Evolutionary conservation across 2,329 filamentous ascomycete species (phyloP).

Genomic region (Diaporthe sp.): DNA sequence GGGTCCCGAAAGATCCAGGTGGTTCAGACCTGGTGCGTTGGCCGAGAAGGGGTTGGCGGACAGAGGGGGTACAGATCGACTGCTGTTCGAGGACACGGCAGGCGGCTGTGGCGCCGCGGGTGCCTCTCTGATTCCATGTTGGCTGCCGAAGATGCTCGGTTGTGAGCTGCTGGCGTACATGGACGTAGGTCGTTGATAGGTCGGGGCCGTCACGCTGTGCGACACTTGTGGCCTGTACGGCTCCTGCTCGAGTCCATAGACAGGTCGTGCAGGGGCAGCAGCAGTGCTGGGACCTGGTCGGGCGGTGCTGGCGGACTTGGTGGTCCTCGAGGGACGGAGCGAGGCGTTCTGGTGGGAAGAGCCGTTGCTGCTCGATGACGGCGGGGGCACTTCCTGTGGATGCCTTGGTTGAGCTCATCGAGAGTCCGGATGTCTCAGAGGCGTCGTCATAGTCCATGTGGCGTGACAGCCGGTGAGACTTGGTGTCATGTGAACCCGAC

Average conservation of each 20-base stretch:
- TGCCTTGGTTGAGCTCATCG: slow-evolving; percentile 30
- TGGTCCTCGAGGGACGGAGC: slow-evolving; percentile 18
- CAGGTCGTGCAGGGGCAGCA: slow-evolving; percentile 16
- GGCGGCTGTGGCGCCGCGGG: slow-evolving; percentile 19
- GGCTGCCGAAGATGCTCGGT: slow-evolving; percentile 31
- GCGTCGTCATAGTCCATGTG: slow-evolving; percentile 20
- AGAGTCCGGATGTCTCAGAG: slow-evolving; percentile 23
- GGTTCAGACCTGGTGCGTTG: neutral
- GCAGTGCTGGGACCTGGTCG: slow-evolving; percentile 12
- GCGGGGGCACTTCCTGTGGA: slow-evolving; percentile 17
- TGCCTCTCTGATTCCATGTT: slow-evolving; percentile 34
- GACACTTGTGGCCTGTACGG: slow-evolving; percentile 22
- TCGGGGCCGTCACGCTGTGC: slow-evolving; percentile 19
- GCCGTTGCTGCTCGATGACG: slow-evolving; percentile 21
- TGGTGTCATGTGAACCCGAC: slow-evolving; percentile 17
- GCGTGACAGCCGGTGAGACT: slow-evolving; percentile 21
- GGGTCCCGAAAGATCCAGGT: neutral
- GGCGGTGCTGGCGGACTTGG: slow-evolving; percentile 10
- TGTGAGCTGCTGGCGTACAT: slow-evolving; percentile 24
- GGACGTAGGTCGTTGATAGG: slow-evolving; percentile 7
- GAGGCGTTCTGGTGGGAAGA: slow-evolving; percentile 27
- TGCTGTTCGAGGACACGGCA: slow-evolving; percentile 19
- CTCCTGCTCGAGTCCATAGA: slow-evolving; percentile 28
- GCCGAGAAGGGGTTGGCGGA: slow-evolving; percentile 5
- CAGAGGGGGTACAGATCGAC: neutral